Base-by-base conservation (phyloP, 805 yeast genomes). In the Nakazawaea populi region DNA sequence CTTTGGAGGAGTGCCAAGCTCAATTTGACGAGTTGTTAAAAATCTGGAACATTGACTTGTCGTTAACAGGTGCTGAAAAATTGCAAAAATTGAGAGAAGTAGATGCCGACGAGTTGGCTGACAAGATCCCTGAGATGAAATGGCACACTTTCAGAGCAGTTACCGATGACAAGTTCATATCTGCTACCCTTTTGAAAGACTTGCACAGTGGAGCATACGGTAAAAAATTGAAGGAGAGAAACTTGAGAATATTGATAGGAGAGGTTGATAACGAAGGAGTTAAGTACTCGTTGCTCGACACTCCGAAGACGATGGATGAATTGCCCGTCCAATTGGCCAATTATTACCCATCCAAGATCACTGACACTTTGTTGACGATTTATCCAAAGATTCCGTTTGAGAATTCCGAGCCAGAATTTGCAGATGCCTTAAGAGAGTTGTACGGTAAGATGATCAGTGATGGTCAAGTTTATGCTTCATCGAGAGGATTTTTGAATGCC, bases 111-210 rank as follows among this genome's bases (percentile, higher is more conserved):
- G 49, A 14, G 1, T 46, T 63, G 38, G 65, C 54, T 40, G 65
- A 60, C 36, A 55, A 57, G 44, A 64, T 68, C 38, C 61, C 63
- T 28, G 49, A 55, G 3, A 52, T 70, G 53, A 55, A 54, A 8
- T 43, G 49, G 46, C 69, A 65, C 51, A 67, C 71, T 9, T 73
- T 72, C 55, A 61, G 76, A 56, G 75, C 75, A 9, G 68, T 69
- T 24, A 65, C 74, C 2, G 76, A 72, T 55, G 67, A 61, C 41
- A 57, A 68, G 44, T 70, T 73, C 58, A 65, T 73, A 6, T 52
- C 69, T 2, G 48, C 62, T 3, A 52, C 55, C 5, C 47, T 73
- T 29, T 55, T 73, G 12, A 42, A 44, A 30, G 76, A 73, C 53
- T 52, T 72, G 7, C 48, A 54, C 30, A 55, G 61, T 28, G 67